Percentiles rank a stretch among this genome's conserved stretches.
phyloP scores from a whole-genome alignment of 1,284 basidiomycete species.

The Puccinia hordei region DNA sequence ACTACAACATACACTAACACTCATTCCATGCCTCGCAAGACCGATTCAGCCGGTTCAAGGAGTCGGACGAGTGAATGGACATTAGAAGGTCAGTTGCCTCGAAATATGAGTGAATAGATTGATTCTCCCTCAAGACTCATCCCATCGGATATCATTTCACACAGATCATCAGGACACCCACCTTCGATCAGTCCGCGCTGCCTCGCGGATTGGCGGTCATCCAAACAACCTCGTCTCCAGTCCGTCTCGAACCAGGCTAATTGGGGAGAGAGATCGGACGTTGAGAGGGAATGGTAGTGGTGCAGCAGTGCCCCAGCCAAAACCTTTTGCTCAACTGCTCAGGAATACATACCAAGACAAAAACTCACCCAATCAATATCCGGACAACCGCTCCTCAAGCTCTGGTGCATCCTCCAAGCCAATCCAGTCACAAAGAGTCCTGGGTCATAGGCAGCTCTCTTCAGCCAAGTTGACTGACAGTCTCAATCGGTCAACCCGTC shows the following conservation, averaged over 20 bases:
- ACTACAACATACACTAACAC: conserved; percentile 38
- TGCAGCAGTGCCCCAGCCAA: background rate
- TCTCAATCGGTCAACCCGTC: conserved; percentile 10
- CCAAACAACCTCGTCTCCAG: conserved; percentile 10
- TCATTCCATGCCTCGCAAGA: conserved; percentile 19
- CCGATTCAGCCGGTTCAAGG: conserved; percentile 32
- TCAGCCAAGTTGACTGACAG: conserved; percentile 20
- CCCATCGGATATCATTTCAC: background rate
- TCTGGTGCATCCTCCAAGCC: conserved; percentile 31
- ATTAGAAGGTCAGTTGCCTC: conserved; percentile 17
- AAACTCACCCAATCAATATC: background rate
- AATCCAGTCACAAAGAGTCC: background rate
- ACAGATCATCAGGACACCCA: conserved; percentile 1
- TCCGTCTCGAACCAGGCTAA: conserved; percentile 1
- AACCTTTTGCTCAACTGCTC: conserved; percentile 20
- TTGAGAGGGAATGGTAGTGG: conserved; percentile 36
- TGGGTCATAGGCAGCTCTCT: background rate
- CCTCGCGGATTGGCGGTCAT: background rate
- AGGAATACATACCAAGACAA: conserved; percentile 26
- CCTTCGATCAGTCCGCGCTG: background rate
- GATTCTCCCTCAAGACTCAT: background rate
- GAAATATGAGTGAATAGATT: no score
- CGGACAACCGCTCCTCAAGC: conserved; percentile 40
- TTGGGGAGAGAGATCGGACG: conserved; percentile 37
- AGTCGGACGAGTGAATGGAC: conserved; percentile 28